Conservation (phyloP, 331 rosid genomes). For the Quercus phellos region DNA sequence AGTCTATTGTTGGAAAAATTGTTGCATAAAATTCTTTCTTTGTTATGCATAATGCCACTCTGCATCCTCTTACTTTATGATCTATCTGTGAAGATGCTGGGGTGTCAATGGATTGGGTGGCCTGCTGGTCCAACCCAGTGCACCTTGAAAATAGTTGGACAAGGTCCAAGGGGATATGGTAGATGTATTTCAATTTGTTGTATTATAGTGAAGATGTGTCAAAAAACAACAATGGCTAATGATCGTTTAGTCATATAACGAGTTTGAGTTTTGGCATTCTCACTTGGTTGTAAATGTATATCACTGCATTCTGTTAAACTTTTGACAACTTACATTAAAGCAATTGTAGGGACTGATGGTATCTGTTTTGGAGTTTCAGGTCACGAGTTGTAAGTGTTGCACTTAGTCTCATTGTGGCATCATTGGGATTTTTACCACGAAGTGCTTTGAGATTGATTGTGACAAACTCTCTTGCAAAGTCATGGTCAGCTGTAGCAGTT, state of each 20-base stretch:
- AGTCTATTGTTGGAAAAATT: slow-evolving; percentile 45
- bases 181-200: background rate
- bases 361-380: slow-evolving; percentile 43
- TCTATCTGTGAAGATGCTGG: background rate
- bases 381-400: slow-evolving; percentile 43
- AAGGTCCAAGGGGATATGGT: background rate
- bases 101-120: background rate
- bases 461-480: slow-evolving; percentile 49
- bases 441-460: slow-evolving; percentile 48
- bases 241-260: background rate
- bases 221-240: background rate
- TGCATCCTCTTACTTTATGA: background rate
- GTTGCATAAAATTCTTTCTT: slow-evolving; percentile 37
- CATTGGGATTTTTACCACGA: slow-evolving; percentile 62
- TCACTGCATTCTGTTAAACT: background rate
- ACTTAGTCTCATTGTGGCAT: slow-evolving; percentile 41
- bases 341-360: slow-evolving; percentile 18
- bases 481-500: slow-evolving; percentile 75
- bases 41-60: background rate
- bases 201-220: background rate
- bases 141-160: background rate
- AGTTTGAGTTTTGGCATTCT: slow-evolving; percentile 10
- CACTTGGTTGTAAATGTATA: slow-evolving; percentile 13
- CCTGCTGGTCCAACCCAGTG: background rate
- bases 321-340: slow-evolving; percentile 4